Conservation (phyloP, 2,329 filamentous ascomycete species). For the Fonsecaea multimorphosa region DNA sequence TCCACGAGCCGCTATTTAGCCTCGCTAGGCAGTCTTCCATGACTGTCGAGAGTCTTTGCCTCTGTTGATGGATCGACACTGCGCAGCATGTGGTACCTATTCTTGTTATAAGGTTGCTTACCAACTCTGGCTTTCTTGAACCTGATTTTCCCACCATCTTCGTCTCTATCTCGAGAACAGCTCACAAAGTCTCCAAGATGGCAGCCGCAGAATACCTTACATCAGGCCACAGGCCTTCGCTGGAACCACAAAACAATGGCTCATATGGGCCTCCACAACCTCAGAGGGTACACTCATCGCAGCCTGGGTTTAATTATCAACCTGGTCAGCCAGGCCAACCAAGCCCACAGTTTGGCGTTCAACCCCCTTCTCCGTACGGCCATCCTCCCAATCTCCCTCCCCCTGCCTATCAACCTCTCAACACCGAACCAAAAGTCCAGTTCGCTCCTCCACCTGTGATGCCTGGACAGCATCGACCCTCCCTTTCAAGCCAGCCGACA, state of each 20-base stretch:
- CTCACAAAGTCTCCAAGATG: conserved; percentile 24
- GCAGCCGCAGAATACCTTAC: conserved; percentile 39
- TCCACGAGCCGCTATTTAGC: conserved; percentile 23
- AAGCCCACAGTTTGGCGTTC: conserved; percentile 24
- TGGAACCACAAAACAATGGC: conserved; percentile 26
- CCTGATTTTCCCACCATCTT: conserved; percentile 1
- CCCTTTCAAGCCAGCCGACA: conserved; percentile 27
- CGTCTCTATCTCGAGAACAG: background rate
- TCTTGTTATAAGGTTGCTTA: conserved; percentile 22
- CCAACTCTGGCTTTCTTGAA: conserved; percentile 5
- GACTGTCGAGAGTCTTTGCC: background rate
- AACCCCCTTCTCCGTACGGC: conserved; percentile 24
- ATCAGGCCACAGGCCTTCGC: conserved; percentile 26
- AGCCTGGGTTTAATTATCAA: conserved; percentile 10
- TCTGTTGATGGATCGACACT: conserved; percentile 4
- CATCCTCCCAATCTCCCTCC: conserved; percentile 32
- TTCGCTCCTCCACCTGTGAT: conserved; percentile 25
- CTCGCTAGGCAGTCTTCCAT: conserved; percentile 30
- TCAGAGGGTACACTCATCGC: conserved; percentile 29
- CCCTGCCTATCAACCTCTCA: conserved; percentile 37
- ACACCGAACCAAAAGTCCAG: conserved; percentile 32
- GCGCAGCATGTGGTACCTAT: conserved; percentile 16
- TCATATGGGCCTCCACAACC: conserved; percentile 24
- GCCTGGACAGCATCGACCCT: conserved; percentile 29
- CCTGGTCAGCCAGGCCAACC: conserved; percentile 22